These are phyloP conservation scores for Deakozyma indianensis DNA, from an alignment of 805 yeast species.

Conservation along the genomic window DNA sequence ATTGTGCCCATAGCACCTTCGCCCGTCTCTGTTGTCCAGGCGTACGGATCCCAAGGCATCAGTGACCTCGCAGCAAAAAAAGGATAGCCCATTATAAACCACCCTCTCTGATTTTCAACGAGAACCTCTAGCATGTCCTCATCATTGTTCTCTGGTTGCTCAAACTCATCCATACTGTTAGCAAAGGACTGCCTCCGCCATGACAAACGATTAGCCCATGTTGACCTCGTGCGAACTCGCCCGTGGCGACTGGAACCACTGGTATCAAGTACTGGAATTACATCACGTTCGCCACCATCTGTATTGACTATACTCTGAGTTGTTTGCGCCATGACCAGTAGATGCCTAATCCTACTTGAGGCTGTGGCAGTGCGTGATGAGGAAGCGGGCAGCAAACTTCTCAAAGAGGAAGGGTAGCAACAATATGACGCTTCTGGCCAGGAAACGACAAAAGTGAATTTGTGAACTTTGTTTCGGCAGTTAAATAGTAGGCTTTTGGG, in stretches of 20 bases:
- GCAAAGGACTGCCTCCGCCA: background rate
- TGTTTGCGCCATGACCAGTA: no score
- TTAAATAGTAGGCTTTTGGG: no score
- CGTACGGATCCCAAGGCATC: constrained; percentile 24
- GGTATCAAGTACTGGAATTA: background rate
- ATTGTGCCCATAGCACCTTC: constrained; percentile 14
- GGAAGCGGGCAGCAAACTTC: no score
- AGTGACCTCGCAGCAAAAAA: constrained; percentile 22
- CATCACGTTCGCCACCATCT: background rate
- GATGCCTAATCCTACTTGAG: no score
- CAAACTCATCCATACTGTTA: background rate
- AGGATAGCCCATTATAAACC: constrained; percentile 23
- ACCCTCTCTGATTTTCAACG: constrained; percentile 29
- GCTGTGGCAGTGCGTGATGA: no score
- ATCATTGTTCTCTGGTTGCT: constrained; percentile 2
- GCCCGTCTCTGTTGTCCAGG: constrained; percentile 22
- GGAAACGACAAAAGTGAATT: no score
- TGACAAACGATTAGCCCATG: background rate
- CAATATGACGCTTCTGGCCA: no score
- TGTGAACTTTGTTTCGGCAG: no score
- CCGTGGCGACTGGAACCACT: background rate
- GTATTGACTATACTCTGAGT: no score
- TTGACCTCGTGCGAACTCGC: background rate
- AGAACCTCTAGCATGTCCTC: constrained; percentile 16
- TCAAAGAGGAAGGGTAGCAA: no score